Conservation (phyloP, 2,329 filamentous ascomycete genomes). For the Penicillium glabrum region DNA sequence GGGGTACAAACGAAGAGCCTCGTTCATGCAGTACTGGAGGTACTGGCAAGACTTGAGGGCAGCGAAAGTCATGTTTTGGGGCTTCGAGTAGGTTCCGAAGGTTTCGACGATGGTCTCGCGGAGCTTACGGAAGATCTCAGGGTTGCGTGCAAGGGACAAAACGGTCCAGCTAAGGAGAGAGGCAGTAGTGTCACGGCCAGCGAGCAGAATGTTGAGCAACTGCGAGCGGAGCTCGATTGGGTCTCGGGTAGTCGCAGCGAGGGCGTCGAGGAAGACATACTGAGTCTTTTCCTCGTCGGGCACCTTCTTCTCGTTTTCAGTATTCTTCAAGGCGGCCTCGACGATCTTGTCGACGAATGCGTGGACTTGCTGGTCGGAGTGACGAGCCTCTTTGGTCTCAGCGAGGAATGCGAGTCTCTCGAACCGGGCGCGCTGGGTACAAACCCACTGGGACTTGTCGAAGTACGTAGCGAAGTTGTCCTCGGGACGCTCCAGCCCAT, state of each 20-base stretch:
- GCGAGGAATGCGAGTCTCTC: slow-evolving; percentile 28
- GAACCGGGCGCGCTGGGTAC: slow-evolving; percentile 25
- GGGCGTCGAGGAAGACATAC: slow-evolving; percentile 53
- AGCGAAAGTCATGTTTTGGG: slow-evolving; percentile 43
- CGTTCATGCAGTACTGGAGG: slow-evolving; percentile 39
- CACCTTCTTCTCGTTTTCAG: slow-evolving; percentile 28
- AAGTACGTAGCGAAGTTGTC: slow-evolving; percentile 36
- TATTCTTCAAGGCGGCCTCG: slow-evolving; percentile 35
- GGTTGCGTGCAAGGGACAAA: slow-evolving; percentile 44
- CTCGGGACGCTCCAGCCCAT: slow-evolving; percentile 53
- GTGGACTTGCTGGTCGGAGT: slow-evolving; percentile 39
- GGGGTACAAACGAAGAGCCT: slow-evolving; percentile 47
- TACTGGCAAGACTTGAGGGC: slow-evolving; percentile 43
- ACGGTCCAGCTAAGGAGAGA: slow-evolving; percentile 47
- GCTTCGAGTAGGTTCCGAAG: slow-evolving; percentile 42
- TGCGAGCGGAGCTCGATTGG: slow-evolving; percentile 50
- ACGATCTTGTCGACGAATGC: slow-evolving; percentile 49
- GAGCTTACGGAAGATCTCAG: slow-evolving; percentile 36
- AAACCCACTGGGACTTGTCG: slow-evolving; percentile 35
- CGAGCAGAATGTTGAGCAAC: slow-evolving; percentile 53
- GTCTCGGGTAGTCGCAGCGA: slow-evolving; percentile 49
- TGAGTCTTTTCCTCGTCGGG: slow-evolving; percentile 31
- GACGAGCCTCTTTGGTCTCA: slow-evolving; percentile 31
- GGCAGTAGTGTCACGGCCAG: slow-evolving; percentile 56
- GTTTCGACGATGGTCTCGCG: slow-evolving; percentile 32